A percentile compares a stretch with the other conserved stretches of the same genome.
Evolutionary conservation across 164 flowering plant species (phyloP).

Genomic region (Warburgia ugandensis): DNA sequence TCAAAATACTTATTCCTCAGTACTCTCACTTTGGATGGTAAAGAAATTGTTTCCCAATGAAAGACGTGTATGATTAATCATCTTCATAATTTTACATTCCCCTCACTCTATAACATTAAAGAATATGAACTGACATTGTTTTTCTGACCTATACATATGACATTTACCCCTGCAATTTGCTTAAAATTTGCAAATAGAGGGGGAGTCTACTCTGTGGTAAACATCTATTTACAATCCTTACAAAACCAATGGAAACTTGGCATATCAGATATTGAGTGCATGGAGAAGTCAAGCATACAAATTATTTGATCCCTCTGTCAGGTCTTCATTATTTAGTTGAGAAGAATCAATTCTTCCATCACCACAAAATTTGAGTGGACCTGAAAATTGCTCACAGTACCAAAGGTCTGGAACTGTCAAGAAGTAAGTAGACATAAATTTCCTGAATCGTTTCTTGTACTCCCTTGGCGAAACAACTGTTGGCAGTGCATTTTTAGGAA

Average conservation of each 20-base stretch:
- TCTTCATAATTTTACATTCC: neutral
- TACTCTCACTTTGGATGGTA: too few relatives aligned
- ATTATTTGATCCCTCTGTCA: conserved; percentile 14
- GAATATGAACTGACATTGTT: neutral
- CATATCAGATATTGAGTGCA: neutral
- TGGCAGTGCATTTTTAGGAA: conserved; percentile 67
- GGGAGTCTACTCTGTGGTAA: conserved; percentile 2
- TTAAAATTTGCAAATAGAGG: conserved; percentile 25
- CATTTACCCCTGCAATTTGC: conserved; percentile 27
- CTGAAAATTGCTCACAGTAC: conserved; percentile 34
- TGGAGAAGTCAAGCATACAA: neutral
- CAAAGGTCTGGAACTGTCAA: conserved; percentile 73
- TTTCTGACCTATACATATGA: conserved; percentile 12
- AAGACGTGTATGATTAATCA: too few relatives aligned
- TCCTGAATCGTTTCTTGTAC: conserved; percentile 86
- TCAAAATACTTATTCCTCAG: too few relatives aligned
- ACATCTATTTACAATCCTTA: conserved; percentile 13
- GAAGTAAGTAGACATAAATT: conserved; percentile 69
- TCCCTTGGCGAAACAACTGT: conserved; percentile 82
- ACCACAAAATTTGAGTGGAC: conserved; percentile 29
- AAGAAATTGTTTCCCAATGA: too few relatives aligned
- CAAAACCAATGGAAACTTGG: too few relatives aligned
- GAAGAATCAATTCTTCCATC: conserved; percentile 17
- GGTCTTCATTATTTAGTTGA: conserved; percentile 6
- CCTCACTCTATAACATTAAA: neutral